Evolutionary conservation across 805 yeast genomes (phyloP), one percentile per base, ranked within the genome.

Genomic region (Lachancea meyersii): DNA sequence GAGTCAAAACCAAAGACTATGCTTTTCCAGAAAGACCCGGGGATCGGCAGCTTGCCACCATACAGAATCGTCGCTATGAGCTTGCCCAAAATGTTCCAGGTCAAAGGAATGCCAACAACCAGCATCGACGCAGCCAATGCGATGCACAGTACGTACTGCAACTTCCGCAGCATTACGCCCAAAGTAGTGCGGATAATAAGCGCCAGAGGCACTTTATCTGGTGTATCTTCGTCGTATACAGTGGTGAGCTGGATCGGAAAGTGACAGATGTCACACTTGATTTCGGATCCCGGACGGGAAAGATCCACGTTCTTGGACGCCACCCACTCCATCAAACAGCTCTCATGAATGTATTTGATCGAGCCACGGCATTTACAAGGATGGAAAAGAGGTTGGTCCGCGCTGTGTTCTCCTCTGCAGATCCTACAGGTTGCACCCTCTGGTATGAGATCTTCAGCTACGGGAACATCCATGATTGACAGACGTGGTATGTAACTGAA

Each of bases 311-410:
- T 57, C 41, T 63, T 60, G 6, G 65, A 55, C n/a, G 55, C 48
- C 4, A 93, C 73, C 98, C 98, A 91, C 55, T 86, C 93, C 54
- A 79, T 67, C 35, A 91, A 65, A 62, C 99, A 93, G 43, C 83
- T 94, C 61, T 91, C 95, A 61, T 93, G 99, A 41, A 93, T 86
- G 55, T 80, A 89, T 59, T 82, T 83, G 60, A 93, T 94, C 11
- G 95, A 83, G 1, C 99, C 99, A 41, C 87, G 73, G 65, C 98
- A 93, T 55, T 77, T 81, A 65, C 99, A 93, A 3, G 98, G 98
- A 61, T 85, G 89, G 49, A 76, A 82, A 35, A 93, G 68, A 3
- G 96, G 96, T 49, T 85, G 86, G 1, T 75, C 78, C 0, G 65
- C 67, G 0, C 93, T 77, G n/a, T 77, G 89, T 53, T 87, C 97